Base-by-base conservation (phyloP, 2,329 filamentous ascomycete genomes). In the Gremmenia infestans region DNA sequence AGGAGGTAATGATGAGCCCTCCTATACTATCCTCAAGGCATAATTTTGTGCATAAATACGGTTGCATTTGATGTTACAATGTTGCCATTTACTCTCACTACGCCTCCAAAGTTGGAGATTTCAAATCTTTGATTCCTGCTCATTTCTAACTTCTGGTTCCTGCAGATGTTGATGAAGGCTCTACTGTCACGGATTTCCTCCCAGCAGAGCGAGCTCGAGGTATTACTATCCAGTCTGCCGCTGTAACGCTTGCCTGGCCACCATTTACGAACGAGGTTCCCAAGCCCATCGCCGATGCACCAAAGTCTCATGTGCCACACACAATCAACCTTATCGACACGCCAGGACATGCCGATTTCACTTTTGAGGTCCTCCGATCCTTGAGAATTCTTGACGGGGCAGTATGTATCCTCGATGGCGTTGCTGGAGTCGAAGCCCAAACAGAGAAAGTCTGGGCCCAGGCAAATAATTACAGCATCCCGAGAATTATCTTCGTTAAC, bases 151-250 rank as follows among this genome's bases (percentile, higher is more conserved):
- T 58, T 14, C 46, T 11, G 15, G 54, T 15, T 28, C 19, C 28
- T 39, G 14, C 46, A 81, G 92, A 97, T 72, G 94, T 99, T 61
- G 93, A 97, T 67, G 88, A 96, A 72, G 94, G 94, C 39, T 96
- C 95, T 61, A 97, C 94, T 4, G 91, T 97, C 7, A 99, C 94
- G 2, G 94, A 99, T 73, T 99, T 97, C 65, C 81, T 99, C 6
- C 93, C 94, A 6, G 86, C 96, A 61, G 94, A 99, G 72, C 82
- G 93, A 67, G 87, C 91, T 63, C 81, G 94, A 63, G 94, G 94
- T 32, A 97, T 99, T 69, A 99, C 94, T 4, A 97, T 99, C 59
- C 94, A 97, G 70, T 97, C 93, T 2, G 94, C 94, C 11, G 93
- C 94, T 48, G 95, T 97, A 63, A 96, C 91, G 1, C 96, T 97